phyloP scores from a whole-genome alignment of 345 rosid genomes.

The Odontarrhena argentea region DNA sequence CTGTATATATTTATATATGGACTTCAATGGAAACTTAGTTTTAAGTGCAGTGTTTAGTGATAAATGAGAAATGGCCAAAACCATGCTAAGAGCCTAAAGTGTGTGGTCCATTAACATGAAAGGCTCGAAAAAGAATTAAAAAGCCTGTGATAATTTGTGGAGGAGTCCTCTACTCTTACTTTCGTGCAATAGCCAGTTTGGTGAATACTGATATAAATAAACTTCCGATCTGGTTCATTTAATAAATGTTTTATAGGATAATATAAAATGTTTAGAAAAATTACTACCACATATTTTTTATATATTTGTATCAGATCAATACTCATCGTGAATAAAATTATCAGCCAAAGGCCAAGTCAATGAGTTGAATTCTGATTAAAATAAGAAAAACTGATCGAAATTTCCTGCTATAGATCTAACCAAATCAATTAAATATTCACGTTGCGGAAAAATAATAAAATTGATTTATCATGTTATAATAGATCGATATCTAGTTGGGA shows the following conservation, averaged over 20 bases:
- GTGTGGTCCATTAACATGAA: constrained; percentile 11
- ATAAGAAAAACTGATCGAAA: constrained; percentile 8
- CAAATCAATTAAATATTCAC: constrained; percentile 9
- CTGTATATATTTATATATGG: not conserved
- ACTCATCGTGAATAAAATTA: constrained; percentile 10
- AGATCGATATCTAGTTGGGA: constrained; percentile 12
- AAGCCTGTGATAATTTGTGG: not conserved
- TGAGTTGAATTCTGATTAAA: constrained; percentile 19
- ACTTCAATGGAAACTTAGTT: not conserved
- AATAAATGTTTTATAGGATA: not conserved
- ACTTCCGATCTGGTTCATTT: not conserved
- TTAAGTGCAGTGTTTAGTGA: not conserved
- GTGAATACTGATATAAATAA: not conserved
- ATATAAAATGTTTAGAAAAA: not conserved
- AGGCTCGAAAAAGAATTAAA: not conserved
- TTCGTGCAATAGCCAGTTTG: not conserved
- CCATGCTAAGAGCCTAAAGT: constrained; percentile 3
- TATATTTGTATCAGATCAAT: constrained; percentile 1
- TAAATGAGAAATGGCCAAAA: constrained; percentile 9
- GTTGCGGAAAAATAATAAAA: constrained; percentile 11
- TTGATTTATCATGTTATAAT: not conserved
- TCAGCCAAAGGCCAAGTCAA: constrained; percentile 29
- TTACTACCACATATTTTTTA: not conserved
- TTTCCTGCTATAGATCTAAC: constrained; percentile 20
- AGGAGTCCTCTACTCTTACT: constrained; percentile 6